Evolutionary conservation across 2,329 filamentous ascomycete genomes (phyloP), one percentile per base, ranked within the genome.

Genomic region (Pestalotiopsis sp.): DNA sequence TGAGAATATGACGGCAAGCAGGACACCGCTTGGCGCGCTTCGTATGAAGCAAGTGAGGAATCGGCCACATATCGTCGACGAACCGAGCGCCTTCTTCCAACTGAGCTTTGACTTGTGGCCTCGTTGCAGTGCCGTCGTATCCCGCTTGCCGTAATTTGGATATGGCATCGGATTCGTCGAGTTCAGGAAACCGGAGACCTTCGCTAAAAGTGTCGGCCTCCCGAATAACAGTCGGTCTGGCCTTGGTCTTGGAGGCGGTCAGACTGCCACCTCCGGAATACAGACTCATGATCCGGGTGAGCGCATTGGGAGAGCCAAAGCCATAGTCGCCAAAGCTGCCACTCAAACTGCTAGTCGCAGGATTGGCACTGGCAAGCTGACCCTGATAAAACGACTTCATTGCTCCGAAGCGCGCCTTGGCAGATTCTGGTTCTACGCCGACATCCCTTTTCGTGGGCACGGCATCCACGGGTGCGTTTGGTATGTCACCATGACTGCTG

Each of bases 11-110:
- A 13, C 96, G 92, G 81, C 96, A 99, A 12, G 91, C 88, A 64
- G 93, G 92, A 80, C 96, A 99, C 60, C 96, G 93, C 82, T 98
- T 98, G 23, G 94, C 94, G 49, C 95, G 92, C 78, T 98, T 98
- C 0, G 95, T 97, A 68, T 94, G 91, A 14, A 99, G 88, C 2
- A 97, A 87, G 17, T 93, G 92, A 0, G 95, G 91, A 14, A 95
- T 87, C 0, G 96, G 96, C 36, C 93, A 91, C 4, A 98, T 88
- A 23, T 95, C 89, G 66, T 91, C 87, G 1, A 88, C 82, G 77
- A 96, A 95, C 6, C 87, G 88, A 2, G 84, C 79, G 66, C 83
- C 88, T 81, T 80, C 86, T 76, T 83, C 81, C 0, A 77, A 71
- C 70, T 89, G 88, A 14, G 73, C 80, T 62, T 76, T 85, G 79